Percentiles rank a stretch among this genome's conserved stretches.
Conservation (phyloP, 1,284 basidiomycete species). For the Trichosporon inkin region DNA sequence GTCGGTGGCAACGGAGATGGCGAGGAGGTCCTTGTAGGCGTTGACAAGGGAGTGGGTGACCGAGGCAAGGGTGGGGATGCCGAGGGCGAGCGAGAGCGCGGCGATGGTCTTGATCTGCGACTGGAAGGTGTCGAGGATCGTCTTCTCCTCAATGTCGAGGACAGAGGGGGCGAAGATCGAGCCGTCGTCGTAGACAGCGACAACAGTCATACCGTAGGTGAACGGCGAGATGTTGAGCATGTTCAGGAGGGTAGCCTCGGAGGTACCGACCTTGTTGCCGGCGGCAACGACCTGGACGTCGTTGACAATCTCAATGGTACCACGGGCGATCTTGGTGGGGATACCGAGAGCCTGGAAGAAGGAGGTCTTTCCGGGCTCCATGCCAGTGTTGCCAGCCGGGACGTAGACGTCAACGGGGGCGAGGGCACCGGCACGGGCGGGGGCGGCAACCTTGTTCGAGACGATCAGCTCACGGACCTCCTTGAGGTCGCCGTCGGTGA, state of each 20-base stretch:
- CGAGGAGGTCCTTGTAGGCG: slow-evolving; percentile 96
- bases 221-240: slow-evolving; percentile 99
- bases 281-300: slow-evolving; percentile 93
- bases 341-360: slow-evolving; percentile 99
- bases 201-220: slow-evolving; percentile 97
- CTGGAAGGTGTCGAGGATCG: slow-evolving; percentile 85
- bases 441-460: slow-evolving; percentile 96
- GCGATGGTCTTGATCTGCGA: slow-evolving; percentile 93
- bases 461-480: slow-evolving; percentile 87
- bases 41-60: slow-evolving; percentile 94
- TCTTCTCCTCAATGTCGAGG: slow-evolving; percentile 87
- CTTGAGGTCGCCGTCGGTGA: slow-evolving; percentile 89
- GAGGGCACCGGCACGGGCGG: slow-evolving; percentile 95
- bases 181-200: slow-evolving; percentile 88
- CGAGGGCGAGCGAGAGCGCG: slow-evolving; percentile 88
- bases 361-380: slow-evolving; percentile 99
- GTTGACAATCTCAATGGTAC: slow-evolving; percentile 98
- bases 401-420: slow-evolving; percentile 90
- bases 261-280: slow-evolving; percentile 89
- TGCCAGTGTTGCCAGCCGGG: slow-evolving; percentile 96
- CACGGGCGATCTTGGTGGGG: slow-evolving; percentile 99
- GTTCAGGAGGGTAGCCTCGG: slow-evolving; percentile 97
- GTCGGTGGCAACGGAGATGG: slow-evolving; percentile 85
- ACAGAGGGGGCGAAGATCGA: slow-evolving; percentile 87
- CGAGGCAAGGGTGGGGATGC: slow-evolving; percentile 94